These are phyloP conservation scores for Citrus australasica DNA, from an alignment of 345 rosid genomes.

Conservation along the genomic window DNA sequence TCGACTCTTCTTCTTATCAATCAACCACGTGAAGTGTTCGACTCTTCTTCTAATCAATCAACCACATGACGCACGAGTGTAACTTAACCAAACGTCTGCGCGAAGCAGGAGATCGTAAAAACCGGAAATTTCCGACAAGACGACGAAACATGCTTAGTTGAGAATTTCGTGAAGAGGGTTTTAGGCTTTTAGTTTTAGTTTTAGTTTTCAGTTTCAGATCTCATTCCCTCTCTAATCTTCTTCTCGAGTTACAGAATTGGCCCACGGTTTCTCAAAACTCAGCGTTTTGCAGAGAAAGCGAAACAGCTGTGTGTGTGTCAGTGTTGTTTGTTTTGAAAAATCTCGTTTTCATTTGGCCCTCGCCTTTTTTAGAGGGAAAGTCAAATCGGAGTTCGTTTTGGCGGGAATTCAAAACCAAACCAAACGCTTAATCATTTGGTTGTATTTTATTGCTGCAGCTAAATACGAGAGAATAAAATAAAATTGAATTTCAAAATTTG, in stretches of 20 bases:
- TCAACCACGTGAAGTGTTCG: neutral
- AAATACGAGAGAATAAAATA: neutral
- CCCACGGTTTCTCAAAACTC: neutral
- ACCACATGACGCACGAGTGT: neutral
- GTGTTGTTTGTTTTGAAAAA: neutral
- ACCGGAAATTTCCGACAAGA: conserved; percentile 32
- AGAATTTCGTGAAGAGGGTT: neutral
- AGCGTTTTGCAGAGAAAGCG: neutral
- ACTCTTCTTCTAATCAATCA: too few relatives aligned
- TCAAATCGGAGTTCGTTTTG: neutral
- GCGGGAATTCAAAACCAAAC: conserved; percentile 11
- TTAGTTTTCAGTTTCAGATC: neutral
- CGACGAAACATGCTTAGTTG: conserved; percentile 18
- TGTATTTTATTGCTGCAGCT: neutral
- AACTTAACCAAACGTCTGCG: neutral
- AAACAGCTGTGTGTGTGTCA: neutral
- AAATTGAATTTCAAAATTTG: neutral
- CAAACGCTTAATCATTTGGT: neutral
- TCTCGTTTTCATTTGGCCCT: neutral
- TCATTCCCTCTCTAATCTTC: neutral
- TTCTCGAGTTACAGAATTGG: neutral
- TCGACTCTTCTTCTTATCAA: too few relatives aligned
- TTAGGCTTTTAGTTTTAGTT: neutral
- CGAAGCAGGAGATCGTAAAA: conserved; percentile 9
- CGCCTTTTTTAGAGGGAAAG: neutral